Conservation (phyloP, 441 rosid genomes). For the Dalechampia spathulata region DNA sequence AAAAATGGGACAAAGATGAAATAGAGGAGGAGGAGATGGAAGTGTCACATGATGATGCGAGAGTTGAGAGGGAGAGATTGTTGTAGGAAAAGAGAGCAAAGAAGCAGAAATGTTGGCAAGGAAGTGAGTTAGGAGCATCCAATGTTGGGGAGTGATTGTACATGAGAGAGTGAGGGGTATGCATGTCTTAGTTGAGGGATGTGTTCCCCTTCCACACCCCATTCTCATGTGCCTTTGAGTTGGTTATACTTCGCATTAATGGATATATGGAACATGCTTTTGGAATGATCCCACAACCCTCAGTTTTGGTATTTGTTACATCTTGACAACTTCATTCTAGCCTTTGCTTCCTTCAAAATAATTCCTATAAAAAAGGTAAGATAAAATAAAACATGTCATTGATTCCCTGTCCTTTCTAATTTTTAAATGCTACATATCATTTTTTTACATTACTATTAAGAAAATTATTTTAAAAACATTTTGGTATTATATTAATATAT, state of each 20-base stretch:
- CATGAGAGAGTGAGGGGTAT: slow-evolving; percentile 11
- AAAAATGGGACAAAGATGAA: too few species aligned
- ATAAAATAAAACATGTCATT: too few species aligned
- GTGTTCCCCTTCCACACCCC: slow-evolving; percentile 25
- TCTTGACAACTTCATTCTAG: too few species aligned
- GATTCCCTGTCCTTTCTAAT: too few species aligned
- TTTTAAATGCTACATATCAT: too few species aligned
- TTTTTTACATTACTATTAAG: too few species aligned
- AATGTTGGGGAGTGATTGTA: not conserved
- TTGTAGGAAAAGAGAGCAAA: slow-evolving; percentile 20
- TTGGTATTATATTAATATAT: too few species aligned
- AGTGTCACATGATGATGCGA: slow-evolving; percentile 22
- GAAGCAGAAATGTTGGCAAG: slow-evolving; percentile 21
- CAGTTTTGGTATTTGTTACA: too few species aligned
- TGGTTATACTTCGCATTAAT: slow-evolving; percentile 16
- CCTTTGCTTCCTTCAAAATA: too few species aligned
- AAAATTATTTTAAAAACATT: too few species aligned
- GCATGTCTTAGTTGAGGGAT: slow-evolving; percentile 2
- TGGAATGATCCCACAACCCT: slow-evolving; percentile 15
- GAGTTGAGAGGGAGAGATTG: slow-evolving; percentile 18
- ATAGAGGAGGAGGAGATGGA: too few species aligned
- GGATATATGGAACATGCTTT: slow-evolving; percentile 26
- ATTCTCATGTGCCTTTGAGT: slow-evolving; percentile 22
- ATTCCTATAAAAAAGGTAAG: too few species aligned
- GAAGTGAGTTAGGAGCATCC: slow-evolving; percentile 8